Base-by-base conservation (phyloP, 1,284 basidiomycete genomes). In the Coriolopsis trogii region DNA sequence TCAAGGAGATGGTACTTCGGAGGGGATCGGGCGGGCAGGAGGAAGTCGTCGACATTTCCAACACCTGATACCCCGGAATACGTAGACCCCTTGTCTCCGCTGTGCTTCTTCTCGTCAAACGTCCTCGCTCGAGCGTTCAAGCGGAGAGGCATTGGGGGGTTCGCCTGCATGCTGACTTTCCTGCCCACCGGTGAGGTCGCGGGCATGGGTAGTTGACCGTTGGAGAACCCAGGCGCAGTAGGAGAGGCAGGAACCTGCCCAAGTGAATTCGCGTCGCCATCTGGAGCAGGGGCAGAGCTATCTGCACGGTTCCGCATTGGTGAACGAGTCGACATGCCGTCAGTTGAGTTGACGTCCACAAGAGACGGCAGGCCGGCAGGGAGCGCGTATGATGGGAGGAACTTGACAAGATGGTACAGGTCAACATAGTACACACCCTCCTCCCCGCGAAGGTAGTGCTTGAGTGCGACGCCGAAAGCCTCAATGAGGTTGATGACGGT, bases 1-100 rank as follows among this genome's bases (percentile, higher is more conserved):
- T 89, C 87, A 46, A 85, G 80, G 44, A 85, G 56, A 42, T 80
- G 73, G 62, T 82, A 86, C 65, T 77, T 78, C 1, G 88, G 87
- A 5, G 87, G 85, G 59, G 76, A 73, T 33, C 73, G 71, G 1
- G 84, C 77, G 3, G 89, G 87, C 10, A 79, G 65, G 6, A 87
- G 70, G 50, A 77, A 78, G 33, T 68, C 60, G 40, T 80, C 79
- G 13, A 18, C 15, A n/a, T 61, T 63, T 28, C 37, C 52, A 30
- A 52, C 37, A 15, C 47, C 48, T 10, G 58, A 49, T n/a, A 59
- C 39, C 6, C 49, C 53, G 6, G 62, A 58, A 18, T 53, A 47
- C 23, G 42, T 59, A 29, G 58, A 60, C 24, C 21, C 25, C 56
- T 52, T 56, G 43, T 64, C 55, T n/a, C 31, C 38, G n/a, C n/a